Evolutionary conservation across 2,329 filamentous ascomycete species (phyloP).

Genomic region (Pestalotiopsis sp.): DNA sequence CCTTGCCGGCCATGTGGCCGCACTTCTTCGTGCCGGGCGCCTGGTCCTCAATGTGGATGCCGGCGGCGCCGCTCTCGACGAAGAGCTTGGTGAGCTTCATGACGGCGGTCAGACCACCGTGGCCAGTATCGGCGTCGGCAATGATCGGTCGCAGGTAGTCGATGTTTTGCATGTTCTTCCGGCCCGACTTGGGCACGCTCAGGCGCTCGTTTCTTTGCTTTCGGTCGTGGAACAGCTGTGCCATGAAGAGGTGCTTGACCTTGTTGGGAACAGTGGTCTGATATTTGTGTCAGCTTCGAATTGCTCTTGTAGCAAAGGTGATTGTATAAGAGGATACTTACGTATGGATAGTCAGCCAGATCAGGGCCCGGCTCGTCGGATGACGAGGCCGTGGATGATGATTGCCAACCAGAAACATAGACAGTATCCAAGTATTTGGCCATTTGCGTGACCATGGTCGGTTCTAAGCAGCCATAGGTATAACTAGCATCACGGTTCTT

Average conservation of each 20-base stretch:
- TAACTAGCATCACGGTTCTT: slow-evolving; percentile 86
- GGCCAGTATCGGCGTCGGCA: slow-evolving; percentile 95
- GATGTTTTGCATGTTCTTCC: slow-evolving; percentile 73
- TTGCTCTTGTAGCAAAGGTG: neutral
- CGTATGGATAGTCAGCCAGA: slow-evolving; percentile 95
- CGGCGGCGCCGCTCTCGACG: slow-evolving; percentile 92
- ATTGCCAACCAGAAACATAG: slow-evolving; percentile 99
- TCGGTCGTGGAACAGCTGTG: slow-evolving; percentile 98
- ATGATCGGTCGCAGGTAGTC: slow-evolving; percentile 97
- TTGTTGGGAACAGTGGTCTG: slow-evolving; percentile 98
- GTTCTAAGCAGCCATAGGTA: slow-evolving; percentile 96
- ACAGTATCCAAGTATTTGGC: slow-evolving; percentile 98
- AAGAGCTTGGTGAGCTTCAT: slow-evolving; percentile 99
- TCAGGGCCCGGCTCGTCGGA: slow-evolving; percentile 97
- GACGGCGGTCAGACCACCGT: slow-evolving; percentile 95
- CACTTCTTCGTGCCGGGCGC: slow-evolving; percentile 99
- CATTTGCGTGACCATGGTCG: slow-evolving; percentile 99
- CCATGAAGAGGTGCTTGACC: slow-evolving; percentile 95
- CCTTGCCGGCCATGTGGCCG: slow-evolving; percentile 98
- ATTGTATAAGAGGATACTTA: too few species aligned
- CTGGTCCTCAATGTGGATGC: slow-evolving; percentile 98
- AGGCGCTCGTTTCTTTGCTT: slow-evolving; percentile 97
- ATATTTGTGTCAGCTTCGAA: slow-evolving; percentile 6
- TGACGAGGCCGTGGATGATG: slow-evolving; percentile 90
- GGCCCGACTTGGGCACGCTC: slow-evolving; percentile 71